Evolutionary conservation across 352 stramenopile species (phyloP).

Genomic region (Phytophthora sansomeana): DNA sequence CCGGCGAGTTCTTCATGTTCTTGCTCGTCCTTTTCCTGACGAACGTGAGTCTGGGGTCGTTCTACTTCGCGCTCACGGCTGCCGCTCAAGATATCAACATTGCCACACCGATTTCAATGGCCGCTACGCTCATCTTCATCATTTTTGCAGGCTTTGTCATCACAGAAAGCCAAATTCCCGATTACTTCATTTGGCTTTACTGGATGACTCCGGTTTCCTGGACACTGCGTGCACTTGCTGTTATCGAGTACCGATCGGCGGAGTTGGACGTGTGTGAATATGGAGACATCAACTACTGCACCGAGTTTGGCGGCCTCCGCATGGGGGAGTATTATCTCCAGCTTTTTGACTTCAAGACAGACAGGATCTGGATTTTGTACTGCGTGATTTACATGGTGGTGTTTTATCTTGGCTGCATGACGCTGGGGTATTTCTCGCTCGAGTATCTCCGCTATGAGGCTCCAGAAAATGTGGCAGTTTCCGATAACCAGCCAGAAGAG

Average conservation of each 20-base stretch:
- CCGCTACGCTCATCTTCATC: constrained; percentile 55
- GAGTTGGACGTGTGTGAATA: constrained; percentile 49
- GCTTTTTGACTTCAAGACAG: constrained; percentile 49
- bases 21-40: constrained; percentile 59
- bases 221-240: constrained; percentile 44
- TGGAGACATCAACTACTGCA: constrained; percentile 49
- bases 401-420: constrained; percentile 41
- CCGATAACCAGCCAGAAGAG: not conserved
- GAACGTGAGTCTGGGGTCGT: constrained; percentile 58
- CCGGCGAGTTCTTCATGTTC: constrained; percentile 52
- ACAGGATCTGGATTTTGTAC: constrained; percentile 46
- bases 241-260: constrained; percentile 53
- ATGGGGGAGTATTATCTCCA: constrained; percentile 50
- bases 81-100: constrained; percentile 45
- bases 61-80: constrained; percentile 62
- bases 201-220: constrained; percentile 68
- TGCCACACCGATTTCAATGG: constrained; percentile 53
- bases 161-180: constrained; percentile 55
- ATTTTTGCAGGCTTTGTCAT: constrained; percentile 67
- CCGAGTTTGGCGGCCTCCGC: constrained; percentile 23
- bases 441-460: constrained; percentile 48
- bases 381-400: constrained; percentile 45
- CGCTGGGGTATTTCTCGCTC: constrained; percentile 44
- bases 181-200: constrained; percentile 70
- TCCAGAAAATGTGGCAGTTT: constrained; percentile 26